Evolutionary conservation across 2,329 filamentous ascomycete species (phyloP).

Genomic region (Pseudocercospora cruenta): DNA sequence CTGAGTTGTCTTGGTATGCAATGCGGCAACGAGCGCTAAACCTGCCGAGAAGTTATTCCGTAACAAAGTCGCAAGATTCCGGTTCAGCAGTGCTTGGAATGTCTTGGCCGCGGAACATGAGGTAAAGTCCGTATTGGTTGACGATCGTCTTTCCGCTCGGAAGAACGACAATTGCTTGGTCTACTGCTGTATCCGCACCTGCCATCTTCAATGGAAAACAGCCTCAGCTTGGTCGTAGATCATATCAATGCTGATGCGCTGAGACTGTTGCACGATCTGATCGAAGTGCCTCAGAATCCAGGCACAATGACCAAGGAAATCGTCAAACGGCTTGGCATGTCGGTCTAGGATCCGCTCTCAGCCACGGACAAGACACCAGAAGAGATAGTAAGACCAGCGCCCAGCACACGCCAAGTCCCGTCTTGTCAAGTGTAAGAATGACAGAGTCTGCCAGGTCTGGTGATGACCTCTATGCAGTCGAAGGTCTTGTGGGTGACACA

Average conservation of each 20-base stretch:
- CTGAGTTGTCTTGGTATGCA: not conserved
- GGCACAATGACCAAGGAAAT: not conserved
- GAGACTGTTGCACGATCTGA: not conserved
- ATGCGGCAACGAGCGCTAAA: not conserved
- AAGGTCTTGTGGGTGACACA: not conserved
- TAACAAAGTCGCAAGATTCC: not conserved
- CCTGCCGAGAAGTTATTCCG: not conserved
- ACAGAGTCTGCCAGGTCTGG: not conserved
- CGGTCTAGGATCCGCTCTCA: not conserved
- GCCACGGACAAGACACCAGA: conserved; percentile 3
- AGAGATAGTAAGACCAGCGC: not conserved
- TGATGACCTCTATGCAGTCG: not conserved
- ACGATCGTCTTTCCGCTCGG: not conserved
- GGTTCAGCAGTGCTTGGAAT: not conserved
- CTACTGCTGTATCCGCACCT: not conserved
- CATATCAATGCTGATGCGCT: too few species aligned
- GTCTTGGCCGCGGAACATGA: not conserved
- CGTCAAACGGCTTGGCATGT: not conserved
- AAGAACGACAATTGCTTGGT: not conserved
- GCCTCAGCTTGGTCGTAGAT: too few species aligned
- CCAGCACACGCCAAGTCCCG: not conserved
- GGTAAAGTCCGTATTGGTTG: not conserved
- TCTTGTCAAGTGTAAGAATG: not conserved
- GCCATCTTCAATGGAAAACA: not conserved
- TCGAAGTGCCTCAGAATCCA: not conserved